Evolutionary conservation across 1,284 basidiomycete species (phyloP), one percentile per base, ranked within the genome.

Genomic region (Cryptococcus floricola): DNA sequence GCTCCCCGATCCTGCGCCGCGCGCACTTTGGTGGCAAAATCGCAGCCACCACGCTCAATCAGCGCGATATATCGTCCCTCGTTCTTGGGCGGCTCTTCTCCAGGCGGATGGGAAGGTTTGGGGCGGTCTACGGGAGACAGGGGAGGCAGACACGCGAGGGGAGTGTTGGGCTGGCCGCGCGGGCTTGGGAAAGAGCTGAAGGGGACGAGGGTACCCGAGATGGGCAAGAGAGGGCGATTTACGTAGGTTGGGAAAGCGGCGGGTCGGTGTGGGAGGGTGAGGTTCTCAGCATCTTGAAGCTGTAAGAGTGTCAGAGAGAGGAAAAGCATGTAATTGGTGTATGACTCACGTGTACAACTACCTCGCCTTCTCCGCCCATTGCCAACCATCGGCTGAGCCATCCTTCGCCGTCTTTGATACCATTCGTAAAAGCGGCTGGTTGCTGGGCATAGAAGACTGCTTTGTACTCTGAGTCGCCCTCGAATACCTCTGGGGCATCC

Each of bases 1-100:
- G 91, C 91, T n/a, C 91, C 91, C 12, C 90, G 78, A 43, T 82
- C 79, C 72, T 93, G 89, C 0, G 91, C 89, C 66, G 89, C 85
- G 48, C 88, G 79, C 56, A 83, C 88, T 78, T 96, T 96, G 65
- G 85, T 86, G 13, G 89, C 87, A 70, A 96, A 96, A 53, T 90
- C 85, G 70, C 92, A 96, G 48, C 83, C 79, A 0, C 91, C 91
- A 47, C 92, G 80, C 72, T 93, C 88, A 0, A 94, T 84, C 47
- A 95, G 81, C 0, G 89, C 92, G 68, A 95, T 87, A 85, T 50
- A 52, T 34, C 44, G 59, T 8, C 65, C 27, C 18, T 50, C 67
- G 1, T 34, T 5, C 9, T 43, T 23, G 2, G 63, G 62, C 2
- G 57, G 54, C 3, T 51, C n/a, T 16, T 28, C 5, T 47, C 18